Conservation (phyloP, 495 filamentous ascomycete genomes). For the Friedmanniomyces endolithicus region DNA sequence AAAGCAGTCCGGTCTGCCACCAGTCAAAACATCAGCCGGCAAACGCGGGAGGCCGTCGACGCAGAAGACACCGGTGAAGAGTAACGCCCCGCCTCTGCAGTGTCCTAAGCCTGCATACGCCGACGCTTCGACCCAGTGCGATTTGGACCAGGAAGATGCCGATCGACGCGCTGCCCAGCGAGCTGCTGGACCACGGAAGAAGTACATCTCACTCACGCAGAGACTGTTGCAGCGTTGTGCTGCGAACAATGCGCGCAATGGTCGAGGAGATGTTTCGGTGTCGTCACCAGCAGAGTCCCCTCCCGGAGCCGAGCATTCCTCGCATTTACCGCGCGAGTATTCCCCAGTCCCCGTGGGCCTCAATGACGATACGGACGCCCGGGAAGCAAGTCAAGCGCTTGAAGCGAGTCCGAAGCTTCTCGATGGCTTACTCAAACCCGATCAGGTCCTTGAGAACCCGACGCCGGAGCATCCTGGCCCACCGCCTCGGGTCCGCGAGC, state of each 20-base stretch:
- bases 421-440: not conserved
- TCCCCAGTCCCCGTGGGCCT: not conserved
- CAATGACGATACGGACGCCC: not conserved
- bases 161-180: not conserved
- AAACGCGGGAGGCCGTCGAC: not conserved
- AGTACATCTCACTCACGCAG: slow-evolving; percentile 6
- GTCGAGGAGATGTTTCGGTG: not conserved
- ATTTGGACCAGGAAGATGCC: slow-evolving; percentile 14
- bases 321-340: not conserved
- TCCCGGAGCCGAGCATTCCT: not conserved
- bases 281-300: not conserved
- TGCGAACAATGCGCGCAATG: slow-evolving; percentile 3
- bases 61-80: slow-evolving; percentile 2
- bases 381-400: not conserved
- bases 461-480: not conserved
- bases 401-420: not conserved
- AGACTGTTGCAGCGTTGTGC: slow-evolving; percentile 13
- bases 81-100: not conserved
- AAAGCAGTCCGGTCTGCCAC: slow-evolving; percentile 26
- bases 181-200: not conserved
- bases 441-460: not conserved
- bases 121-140: slow-evolving; percentile 13
- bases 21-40: slow-evolving; percentile 4
- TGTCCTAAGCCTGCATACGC: slow-evolving; percentile 4
- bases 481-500: not conserved